Base-by-base conservation (phyloP, 495 filamentous ascomycete species). In the Aspergillus leporis region DNA sequence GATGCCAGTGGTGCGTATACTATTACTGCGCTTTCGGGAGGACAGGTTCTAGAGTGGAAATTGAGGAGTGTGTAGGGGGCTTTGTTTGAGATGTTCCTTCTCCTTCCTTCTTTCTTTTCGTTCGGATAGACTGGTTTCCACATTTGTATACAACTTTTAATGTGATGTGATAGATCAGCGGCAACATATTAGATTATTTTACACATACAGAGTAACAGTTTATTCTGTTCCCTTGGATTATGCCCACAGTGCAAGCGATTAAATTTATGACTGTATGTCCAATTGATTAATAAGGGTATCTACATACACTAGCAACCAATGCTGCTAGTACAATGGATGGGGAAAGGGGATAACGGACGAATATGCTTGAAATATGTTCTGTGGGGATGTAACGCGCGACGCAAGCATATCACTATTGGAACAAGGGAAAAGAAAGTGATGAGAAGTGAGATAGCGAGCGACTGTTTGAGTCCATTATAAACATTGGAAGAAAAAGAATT, bases 21-120 rank as follows among this genome's bases (percentile, higher is more conserved):
- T 14, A 18, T 63, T 12, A 59, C 51, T 14, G 61, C 41, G 16
- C 9, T 31, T 25, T 31, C 55, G 9, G 59, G 54, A 19, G 18
- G 23, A 9, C 45, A 62, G 25, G 22, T 65, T 4, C 10, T 53
- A 5, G 23, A 40, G 32, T 53, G 51, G 51, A 13, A 13, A 14
- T 40, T 53, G 28, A 25, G 16, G 23, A 23, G 32, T 18, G 28
- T 8, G 12, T 53, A 53, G 21, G 21, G 19, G 23, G 18, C 13
- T 9, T 47, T n/a, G 2, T 22, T 5, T 47, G 3, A 10, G 19
- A 3, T 23, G 3, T 47, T 47, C 40, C 16, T 19, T 18, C 40
- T 43, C 40, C n/a, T 43, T 19, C 5, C 14, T 41, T 41, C 14
- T 41, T 41, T 41, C 32, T 43, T 43, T 4, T 6, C 19, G 16